Percentiles rank a stretch among this genome's conserved stretches.
These are phyloP conservation scores for Acanthamoeba triangularis DNA, from an alignment of 208 protist species.

Conservation along the genomic window DNA sequence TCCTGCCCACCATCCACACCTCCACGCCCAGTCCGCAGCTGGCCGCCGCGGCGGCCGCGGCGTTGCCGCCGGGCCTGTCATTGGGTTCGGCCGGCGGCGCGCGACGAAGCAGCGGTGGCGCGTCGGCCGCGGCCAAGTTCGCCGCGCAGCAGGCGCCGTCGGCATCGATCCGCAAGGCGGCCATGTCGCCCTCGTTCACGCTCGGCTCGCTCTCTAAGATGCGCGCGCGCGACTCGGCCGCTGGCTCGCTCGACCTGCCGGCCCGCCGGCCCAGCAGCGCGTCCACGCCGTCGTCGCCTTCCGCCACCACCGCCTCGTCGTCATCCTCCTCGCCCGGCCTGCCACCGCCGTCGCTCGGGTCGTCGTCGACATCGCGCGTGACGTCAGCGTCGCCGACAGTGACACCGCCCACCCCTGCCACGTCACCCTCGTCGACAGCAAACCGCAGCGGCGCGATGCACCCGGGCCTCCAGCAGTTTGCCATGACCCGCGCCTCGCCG, in stretches of 20 bases:
- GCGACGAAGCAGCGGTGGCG: not conserved
- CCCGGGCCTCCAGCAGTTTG: conserved; percentile 1
- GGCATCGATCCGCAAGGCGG: conserved; percentile 16
- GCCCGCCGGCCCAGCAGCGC: not conserved
- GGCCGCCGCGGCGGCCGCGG: not conserved
- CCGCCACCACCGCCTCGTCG: not conserved
- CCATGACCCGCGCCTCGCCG: not conserved
- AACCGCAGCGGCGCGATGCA: not conserved
- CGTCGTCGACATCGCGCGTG: not conserved
- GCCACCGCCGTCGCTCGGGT: not conserved
- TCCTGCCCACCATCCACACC: conserved; percentile 34
- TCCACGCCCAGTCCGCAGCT: conserved; percentile 29
- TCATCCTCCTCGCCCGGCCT: not conserved
- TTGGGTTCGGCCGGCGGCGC: not conserved
- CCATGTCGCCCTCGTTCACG: conserved; percentile 55
- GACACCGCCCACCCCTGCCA: not conserved
- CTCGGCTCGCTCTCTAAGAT: conserved; percentile 35
- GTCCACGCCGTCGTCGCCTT: not conserved
- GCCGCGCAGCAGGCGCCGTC: not conserved
- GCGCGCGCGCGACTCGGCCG: not conserved
- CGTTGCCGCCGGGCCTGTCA: not conserved
- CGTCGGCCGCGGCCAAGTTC: conserved; percentile 22
- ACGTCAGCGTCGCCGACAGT: not conserved
- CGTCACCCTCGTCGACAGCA: not conserved
- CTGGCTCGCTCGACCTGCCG: not conserved